Evolutionary conservation across 768 basidiomycete species (phyloP), one percentile per base, ranked within the genome.

Genomic region (Phylloporus arenicola): DNA sequence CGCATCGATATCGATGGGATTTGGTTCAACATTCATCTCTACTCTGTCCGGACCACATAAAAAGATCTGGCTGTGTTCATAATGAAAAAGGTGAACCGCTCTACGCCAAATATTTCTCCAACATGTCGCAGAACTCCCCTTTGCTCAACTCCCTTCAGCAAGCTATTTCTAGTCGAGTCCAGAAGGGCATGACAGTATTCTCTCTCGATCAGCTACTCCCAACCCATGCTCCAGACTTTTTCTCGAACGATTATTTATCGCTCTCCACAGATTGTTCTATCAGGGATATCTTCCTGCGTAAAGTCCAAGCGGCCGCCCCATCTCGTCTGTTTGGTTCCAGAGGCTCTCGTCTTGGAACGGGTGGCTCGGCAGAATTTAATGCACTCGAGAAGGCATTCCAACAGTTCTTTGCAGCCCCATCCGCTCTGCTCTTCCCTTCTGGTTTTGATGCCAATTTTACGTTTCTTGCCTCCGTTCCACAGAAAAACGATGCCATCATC

Each of bases 371-470:
- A 1, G 60, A 55, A 37, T 38, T 44, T 14, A 61, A 53, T 3
- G 33, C 53, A 17, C 50, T 60, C 10, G 59, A 60, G 31, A 39
- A 19, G 4, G 41, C 43, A 3, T 45, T 60, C n/a, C 6, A 54
- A 12, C 14, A 22, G 24, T 57, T 60, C 40, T 60, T 60, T 12
- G n/a, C 59, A 12, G 60, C 71, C 0, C 68, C 73, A 6, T 60
- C 75, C 0, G 77, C 77, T 0, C 63, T 82, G 10, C 63, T 81
- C 2, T 78, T 79, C 67, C 74, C 72, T 56, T 77, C 77, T 2
- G 80, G 81, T 24, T 80, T 70, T 60, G 75, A 72, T 55, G 80
- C 80, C 40, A 83, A 80, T 54, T 64, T 73, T 13, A 70, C 72
- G 13, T 71, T 83, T 58, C 75, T 79, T 60, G 48, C 71, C 2